phyloP scores from a whole-genome alignment of 2,329 filamentous ascomycete genomes.

The Clathrospora elynae region DNA sequence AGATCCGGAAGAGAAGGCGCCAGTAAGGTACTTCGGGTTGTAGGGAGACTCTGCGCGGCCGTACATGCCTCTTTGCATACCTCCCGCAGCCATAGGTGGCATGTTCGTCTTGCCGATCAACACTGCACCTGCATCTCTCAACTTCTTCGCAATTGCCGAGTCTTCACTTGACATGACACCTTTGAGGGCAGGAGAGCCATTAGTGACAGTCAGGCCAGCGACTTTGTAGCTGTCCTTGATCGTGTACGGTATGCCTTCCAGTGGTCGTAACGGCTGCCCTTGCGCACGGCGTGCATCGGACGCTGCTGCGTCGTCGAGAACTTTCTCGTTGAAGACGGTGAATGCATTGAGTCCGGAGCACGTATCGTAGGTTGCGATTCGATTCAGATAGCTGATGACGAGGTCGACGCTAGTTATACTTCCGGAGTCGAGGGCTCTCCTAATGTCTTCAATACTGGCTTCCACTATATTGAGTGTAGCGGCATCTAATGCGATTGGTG shows the following conservation, averaged over 20 bases:
- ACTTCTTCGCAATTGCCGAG: conserved; percentile 55
- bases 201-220: conserved; percentile 58
- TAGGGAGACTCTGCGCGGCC: conserved; percentile 64
- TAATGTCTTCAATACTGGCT: conserved; percentile 54
- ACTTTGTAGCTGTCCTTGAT: conserved; percentile 64
- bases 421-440: conserved; percentile 50
- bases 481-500: not conserved
- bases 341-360: conserved; percentile 55
- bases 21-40: conserved; percentile 59
- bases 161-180: conserved; percentile 58
- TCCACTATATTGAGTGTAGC: conserved; percentile 51
- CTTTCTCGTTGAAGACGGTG: conserved; percentile 54
- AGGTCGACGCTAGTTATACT: conserved; percentile 54
- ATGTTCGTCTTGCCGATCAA: conserved; percentile 64
- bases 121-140: conserved; percentile 58
- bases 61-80: conserved; percentile 63
- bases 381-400: conserved; percentile 53
- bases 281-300: conserved; percentile 54
- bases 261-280: conserved; percentile 43
- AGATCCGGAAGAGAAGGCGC: conserved; percentile 62
- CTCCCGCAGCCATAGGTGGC: conserved; percentile 64
- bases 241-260: conserved; percentile 64
- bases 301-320: conserved; percentile 55
- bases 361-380: conserved; percentile 56
- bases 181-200: conserved; percentile 61